Percentiles rank a stretch among this genome's conserved stretches.
phyloP scores from a whole-genome alignment of 1,139 yeast genomes.

The Blastobotrys illinoisensis region DNA sequence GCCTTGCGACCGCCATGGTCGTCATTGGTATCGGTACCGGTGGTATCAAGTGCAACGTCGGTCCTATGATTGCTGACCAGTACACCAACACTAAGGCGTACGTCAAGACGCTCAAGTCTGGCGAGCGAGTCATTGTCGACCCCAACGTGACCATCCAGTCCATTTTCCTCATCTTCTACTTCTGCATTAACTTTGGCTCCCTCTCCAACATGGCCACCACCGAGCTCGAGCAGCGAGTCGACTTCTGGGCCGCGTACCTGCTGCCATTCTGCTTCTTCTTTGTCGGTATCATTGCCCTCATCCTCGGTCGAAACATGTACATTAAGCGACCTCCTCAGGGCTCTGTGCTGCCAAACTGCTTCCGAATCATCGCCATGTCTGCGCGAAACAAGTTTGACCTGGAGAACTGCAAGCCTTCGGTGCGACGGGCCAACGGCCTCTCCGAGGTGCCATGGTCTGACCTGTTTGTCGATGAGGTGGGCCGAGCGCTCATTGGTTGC shows the following conservation, averaged over 20 bases:
- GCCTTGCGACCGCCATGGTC: conserved; percentile 53
- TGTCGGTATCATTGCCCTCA: conserved; percentile 51
- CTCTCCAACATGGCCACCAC: conserved; percentile 74
- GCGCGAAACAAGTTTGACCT: conserved; percentile 46
- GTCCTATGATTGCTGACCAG: conserved; percentile 79
- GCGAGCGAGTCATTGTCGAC: conserved; percentile 65
- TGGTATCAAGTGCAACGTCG: conserved; percentile 72
- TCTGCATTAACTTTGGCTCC: conserved; percentile 78
- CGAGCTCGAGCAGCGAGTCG: conserved; percentile 60
- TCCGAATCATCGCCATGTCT: conserved; percentile 45
- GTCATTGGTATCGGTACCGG: conserved; percentile 76
- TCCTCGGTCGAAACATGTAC: conserved; percentile 53
- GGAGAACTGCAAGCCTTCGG: conserved; percentile 52
- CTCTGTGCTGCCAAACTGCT: conserved; percentile 53
- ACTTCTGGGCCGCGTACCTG: conserved; percentile 73
- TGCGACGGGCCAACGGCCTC: conserved; percentile 36
- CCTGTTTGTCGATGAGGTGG: conserved; percentile 57
- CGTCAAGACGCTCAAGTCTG: conserved; percentile 53
- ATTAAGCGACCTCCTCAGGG: conserved; percentile 60
- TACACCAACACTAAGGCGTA: conserved; percentile 51
- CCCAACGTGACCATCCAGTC: conserved; percentile 67
- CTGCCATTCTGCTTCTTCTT: conserved; percentile 61
- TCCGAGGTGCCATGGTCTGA: conserved; percentile 51
- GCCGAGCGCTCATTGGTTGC: conserved; percentile 54
- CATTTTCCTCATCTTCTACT: conserved; percentile 70